Percentiles rank a stretch among this genome's conserved stretches.
phyloP scores from a whole-genome alignment of 148 eudicot genomes.

The Tetragonia tetragonoides region DNA sequence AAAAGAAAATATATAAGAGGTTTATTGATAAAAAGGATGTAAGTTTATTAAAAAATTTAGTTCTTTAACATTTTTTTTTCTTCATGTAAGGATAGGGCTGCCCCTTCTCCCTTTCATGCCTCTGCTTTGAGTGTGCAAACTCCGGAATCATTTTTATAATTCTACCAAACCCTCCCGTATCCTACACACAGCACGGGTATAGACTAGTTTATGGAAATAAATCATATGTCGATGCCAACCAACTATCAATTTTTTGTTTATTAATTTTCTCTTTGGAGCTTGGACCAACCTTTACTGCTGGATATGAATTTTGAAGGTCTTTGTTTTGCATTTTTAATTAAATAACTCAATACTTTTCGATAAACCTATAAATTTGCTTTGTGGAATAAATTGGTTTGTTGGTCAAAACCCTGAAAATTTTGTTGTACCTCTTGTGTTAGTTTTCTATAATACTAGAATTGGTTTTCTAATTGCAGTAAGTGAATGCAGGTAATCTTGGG shows the following conservation, averaged over 20 bases:
- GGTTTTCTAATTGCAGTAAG: conserved; percentile 10
- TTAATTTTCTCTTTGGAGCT: neutral
- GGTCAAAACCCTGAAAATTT: neutral
- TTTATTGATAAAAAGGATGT: too few species aligned
- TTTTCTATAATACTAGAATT: neutral
- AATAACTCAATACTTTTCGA: neutral
- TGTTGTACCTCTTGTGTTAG: neutral
- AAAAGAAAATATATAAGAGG: too few species aligned
- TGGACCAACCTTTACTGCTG: neutral
- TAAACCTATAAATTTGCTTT: neutral
- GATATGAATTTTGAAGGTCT: neutral
- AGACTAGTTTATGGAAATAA: neutral
- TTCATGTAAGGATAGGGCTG: too few species aligned
- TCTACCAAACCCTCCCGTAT: too few species aligned
- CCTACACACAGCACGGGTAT: too few species aligned
- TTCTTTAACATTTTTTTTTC: too few species aligned
- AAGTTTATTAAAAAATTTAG: too few species aligned
- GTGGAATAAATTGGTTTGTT: neutral
- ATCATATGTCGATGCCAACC: neutral
- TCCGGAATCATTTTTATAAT: too few species aligned
- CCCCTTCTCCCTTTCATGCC: too few species aligned
- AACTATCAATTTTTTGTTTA: too few species aligned
- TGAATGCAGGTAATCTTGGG: conserved; percentile 88
- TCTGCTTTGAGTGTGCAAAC: too few species aligned
- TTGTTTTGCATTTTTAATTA: neutral